Evolutionary conservation across 306 rosid genomes (phyloP), one percentile per base, ranked within the genome.

Genomic region (Luffa aegyptiaca): DNA sequence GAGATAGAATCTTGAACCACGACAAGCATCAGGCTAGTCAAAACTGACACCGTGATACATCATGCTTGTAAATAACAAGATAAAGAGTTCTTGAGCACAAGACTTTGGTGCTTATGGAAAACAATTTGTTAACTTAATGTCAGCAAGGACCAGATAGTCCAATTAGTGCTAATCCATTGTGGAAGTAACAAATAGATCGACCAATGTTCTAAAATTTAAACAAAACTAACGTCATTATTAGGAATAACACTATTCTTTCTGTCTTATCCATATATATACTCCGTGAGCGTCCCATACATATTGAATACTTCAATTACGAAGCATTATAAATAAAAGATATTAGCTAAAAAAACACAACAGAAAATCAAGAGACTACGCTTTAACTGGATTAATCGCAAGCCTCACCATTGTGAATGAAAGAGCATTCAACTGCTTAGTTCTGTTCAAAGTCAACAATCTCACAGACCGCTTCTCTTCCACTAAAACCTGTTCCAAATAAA

Each of bases 341-440:
- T 33, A 4, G 17, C 73, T 65, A 8, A 37, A 37, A 42, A 66
- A 18, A 68, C 74, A 18, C 74, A 68, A 17, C 31, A 39, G 31
- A 48, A 78, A 52, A 6, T 14, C 81, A 45, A 44, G 52, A 77
- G 37, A 76, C n/a, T 76, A 20, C 10, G 53, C 41, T 58, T 57
- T 53, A 57, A 71, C 26, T 42, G 52, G 75, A 42, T 42, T 16
- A 10, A 76, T 55, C 36, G 33, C 35, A 49, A 42, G 80, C 8
- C 3, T 41, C 85, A 91, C 98, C 98, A 91, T 95, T 81, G 85
- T 82, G 76, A 44, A 81, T 70, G 91, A 90, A 52, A 92, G 86
- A 36, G 97, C 93, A 77, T 95, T 95, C 84, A 95, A 82, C 81
- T 92, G 97, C 76, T 82, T 90, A 11, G 93, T 88, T 82, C 98